Conservation (phyloP, 768 basidiomycete genomes). For the Russula vinacea region DNA sequence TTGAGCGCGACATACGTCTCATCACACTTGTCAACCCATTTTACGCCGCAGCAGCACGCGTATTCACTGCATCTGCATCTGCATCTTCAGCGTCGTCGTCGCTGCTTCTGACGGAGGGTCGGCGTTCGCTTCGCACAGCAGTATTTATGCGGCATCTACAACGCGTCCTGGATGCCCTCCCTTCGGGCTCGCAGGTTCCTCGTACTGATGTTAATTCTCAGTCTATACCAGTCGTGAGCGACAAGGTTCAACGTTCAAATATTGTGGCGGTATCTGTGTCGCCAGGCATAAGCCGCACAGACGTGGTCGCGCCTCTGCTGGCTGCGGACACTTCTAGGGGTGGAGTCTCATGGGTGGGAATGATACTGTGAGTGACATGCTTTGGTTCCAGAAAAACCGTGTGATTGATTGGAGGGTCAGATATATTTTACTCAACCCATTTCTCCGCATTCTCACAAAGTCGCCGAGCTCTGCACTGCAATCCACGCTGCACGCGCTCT, state of each 20-base stretch:
- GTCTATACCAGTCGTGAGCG: constrained; percentile 40
- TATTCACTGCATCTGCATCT: constrained; percentile 38
- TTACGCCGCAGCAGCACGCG: constrained; percentile 72
- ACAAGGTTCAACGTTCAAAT: constrained; percentile 58
- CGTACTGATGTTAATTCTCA: constrained; percentile 36
- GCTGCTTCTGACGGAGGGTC: constrained; percentile 58
- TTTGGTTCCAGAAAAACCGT: background rate
- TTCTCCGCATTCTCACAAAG: constrained; percentile 68
- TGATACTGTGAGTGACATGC: constrained; percentile 47
- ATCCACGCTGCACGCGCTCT: constrained; percentile 75
- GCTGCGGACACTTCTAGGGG: constrained; percentile 43
- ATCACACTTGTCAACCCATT: constrained; percentile 84
- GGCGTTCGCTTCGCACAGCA: constrained; percentile 57
- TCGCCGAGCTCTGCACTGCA: constrained; percentile 63
- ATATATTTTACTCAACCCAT: constrained; percentile 63
- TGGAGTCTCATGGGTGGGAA: constrained; percentile 43
- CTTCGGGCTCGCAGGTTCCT: constrained; percentile 54
- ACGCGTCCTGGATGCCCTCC: constrained; percentile 77
- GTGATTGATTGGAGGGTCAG: constrained; percentile 38
- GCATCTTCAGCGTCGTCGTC: constrained; percentile 22
- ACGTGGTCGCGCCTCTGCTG: constrained; percentile 59
- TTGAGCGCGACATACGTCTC: constrained; percentile 89
- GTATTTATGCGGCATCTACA: constrained; percentile 78
- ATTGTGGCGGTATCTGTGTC: constrained; percentile 71
- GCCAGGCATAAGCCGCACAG: constrained; percentile 71